Base-by-base conservation (phyloP, 805 yeast species). In the Priceomyces haplophilus region DNA sequence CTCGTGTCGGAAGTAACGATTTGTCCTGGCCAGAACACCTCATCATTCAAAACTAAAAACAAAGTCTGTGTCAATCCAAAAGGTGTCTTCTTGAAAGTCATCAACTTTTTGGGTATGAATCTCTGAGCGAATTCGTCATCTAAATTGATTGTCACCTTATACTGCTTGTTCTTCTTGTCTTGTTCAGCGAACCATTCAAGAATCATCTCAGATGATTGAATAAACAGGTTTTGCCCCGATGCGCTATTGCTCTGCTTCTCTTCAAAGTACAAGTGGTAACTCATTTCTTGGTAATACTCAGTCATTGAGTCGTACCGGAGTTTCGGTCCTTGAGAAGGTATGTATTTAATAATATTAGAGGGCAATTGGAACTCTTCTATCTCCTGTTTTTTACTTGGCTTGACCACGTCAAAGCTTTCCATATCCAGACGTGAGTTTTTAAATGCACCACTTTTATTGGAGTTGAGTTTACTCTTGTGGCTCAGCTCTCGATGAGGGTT, bases 241-340 rank as follows among this genome's bases (percentile, higher is more conserved):
- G 69, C 61, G 7, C 55, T 45, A 35, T 61, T 54, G 33, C 56
- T 52, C 30, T 61, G 47, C 41, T 76, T 72, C 51, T 83, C 86
- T 55, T 84, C 90, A 33, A 81, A 64, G 45, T 79, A 82, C 42
- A 83, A 57, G 41, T 81, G 81, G 58, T 75, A 76, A 42, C 84
- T 74, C 67, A 81, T 76, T 48, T 79, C 82, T 47, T 73, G 64
- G 54, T 75, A 76, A 53, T 84, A 83, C 15, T 72, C 70, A 7
- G 67, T 61, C 50, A 82, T 54, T 21, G 75, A 64, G 8, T 75
- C 76, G 51, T 76, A 82, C 0, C 70, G 61, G 38, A 77, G 60
- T 39, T 64, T 65, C 3, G 83, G 78, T 3, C 51, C 58, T 19
- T 54, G 49, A 2, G 75, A 60, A 5, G 71, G 69, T 34, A 54